Evolutionary conservation across 345 rosid species (phyloP), one percentile per base, ranked within the genome.

Genomic region (Draba incana): DNA sequence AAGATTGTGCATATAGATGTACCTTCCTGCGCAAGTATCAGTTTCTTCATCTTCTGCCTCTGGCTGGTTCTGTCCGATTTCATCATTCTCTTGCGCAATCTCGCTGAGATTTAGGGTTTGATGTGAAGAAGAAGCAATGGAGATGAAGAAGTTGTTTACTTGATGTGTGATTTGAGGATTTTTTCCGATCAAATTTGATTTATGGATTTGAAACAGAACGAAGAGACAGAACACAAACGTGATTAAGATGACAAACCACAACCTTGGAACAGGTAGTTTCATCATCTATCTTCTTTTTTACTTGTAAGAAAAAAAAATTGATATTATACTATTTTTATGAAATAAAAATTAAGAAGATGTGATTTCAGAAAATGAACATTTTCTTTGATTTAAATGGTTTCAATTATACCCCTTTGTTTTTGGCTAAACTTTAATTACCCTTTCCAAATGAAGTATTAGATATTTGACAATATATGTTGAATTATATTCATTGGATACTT

Each of bases 21-120:
- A 77, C 62, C 84, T 77, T 60, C 81, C 81, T 0, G 8, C 57
- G 54, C 87, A 83, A 31, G 60, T 47, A 75, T 79, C 74, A 2
- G 10, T 1, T 61, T 31, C 45, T 47, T 52, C 33, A 23, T 57
- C 33, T 28, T 51, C 20, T 20, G 20, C 10, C 12, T 57, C 15
- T 1, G 30, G 12, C 8, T 15, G 37, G 23, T 38, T 55, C 4
- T 5, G 23, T 53, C 27, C 30, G 68, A 6, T 15, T 51, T 13
- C 70, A 62, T 50, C 66, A 23, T 42, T 42, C 41, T 27, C 11
- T 1, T 64, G 47, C 3, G 27, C n/a, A 56, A 1, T 38, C 20
- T 14, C 11, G 35, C 47, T 73, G 68, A 45, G 56, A 44, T 60
- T 78, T 44, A 20, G 49, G 45, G 61, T 3, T 62, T 56, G 55